Base-by-base conservation (phyloP, 2,329 filamentous ascomycete species). In the Aspergillus calidoustus region DNA sequence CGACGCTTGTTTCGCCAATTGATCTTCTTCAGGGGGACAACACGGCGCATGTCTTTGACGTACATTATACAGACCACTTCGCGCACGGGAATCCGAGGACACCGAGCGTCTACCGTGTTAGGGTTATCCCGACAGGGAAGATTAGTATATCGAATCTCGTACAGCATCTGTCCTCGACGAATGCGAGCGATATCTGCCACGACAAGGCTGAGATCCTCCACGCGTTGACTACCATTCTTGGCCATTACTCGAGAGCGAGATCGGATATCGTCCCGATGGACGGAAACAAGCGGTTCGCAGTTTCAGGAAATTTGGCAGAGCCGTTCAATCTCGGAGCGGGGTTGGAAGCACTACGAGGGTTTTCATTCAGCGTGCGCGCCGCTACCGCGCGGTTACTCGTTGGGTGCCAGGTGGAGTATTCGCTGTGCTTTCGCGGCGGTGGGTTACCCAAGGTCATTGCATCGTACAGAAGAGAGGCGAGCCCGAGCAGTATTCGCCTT, bases 391-490 rank as follows among this genome's bases (percentile, higher is more conserved):
- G 86, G 2, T 75, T 89, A 3, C 70, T 90, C 1, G 71, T 89
- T 15, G 90, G 90, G 59, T 77, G 89, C 3, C 88, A 90, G 61
- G 86, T 89, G 23, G 84, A 85, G 6, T 83, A 83, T 50, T 80
- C 81, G 2, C 84, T 86, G 0, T 89, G 87, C 68, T 87, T 86
- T 72, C 79, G 84, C 64, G 66, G 79, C 2, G 79, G 78, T 0
- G 71, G 74, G 2, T 71, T 88, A 17, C 58, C 56, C 3, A 31
- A 65, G 0, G 58, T 83, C 0, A 78, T 83, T 13, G 38, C 54
- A 0, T 69, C 72, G 19, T 76, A 76, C 49, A 68, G 72, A 5
- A 60, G 62, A 3, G 68, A 64, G 58, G 51, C 69, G 64, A 49
- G 64, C 63, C 62, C 59, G 2, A 68, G 66, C 49, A 54, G 49